phyloP scores from a whole-genome alignment of 1,284 basidiomycete species.

The Bjerkandera adusta region DNA sequence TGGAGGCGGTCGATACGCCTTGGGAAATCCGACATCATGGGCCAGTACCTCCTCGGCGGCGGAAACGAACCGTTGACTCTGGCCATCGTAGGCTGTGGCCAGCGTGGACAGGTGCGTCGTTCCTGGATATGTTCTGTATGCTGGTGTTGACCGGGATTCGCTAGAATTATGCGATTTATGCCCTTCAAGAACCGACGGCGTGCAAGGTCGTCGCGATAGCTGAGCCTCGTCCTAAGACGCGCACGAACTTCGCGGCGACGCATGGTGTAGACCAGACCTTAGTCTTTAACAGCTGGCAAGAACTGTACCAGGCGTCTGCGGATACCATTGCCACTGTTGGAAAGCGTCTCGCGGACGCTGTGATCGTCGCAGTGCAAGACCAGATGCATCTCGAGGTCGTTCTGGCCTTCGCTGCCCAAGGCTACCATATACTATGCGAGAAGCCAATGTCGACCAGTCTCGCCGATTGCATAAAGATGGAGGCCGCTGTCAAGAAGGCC shows the following conservation, averaged over 20 bases:
- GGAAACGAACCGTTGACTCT: conserved; percentile 39
- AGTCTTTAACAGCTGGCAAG: conserved; percentile 72
- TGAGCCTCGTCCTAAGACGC: conserved; percentile 73
- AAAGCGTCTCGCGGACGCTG: conserved; percentile 74
- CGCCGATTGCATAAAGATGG: conserved; percentile 74
- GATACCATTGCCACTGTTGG: conserved; percentile 60
- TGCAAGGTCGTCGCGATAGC: conserved; percentile 82
- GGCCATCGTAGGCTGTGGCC: conserved; percentile 73
- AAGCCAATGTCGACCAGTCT: conserved; percentile 85
- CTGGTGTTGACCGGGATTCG: not conserved
- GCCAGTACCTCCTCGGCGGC: conserved; percentile 19
- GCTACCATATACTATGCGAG: conserved; percentile 87
- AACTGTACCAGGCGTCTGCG: conserved; percentile 64
- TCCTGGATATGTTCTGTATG: too few relatives aligned
- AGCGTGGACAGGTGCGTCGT: conserved; percentile 63
- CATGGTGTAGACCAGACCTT: conserved; percentile 63
- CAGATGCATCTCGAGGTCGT: conserved; percentile 74
- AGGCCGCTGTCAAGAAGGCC: conserved; percentile 63
- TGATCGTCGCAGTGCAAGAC: conserved; percentile 78
- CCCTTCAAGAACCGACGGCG: conserved; percentile 52
- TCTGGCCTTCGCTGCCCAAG: conserved; percentile 71
- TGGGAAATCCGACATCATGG: conserved; percentile 22
- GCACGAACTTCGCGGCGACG: conserved; percentile 48
- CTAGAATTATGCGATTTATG: conserved; percentile 71
- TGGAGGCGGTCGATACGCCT: conserved; percentile 44